Percentiles rank a stretch among this genome's conserved stretches.
These are phyloP conservation scores for Ophiosphaerella herpotricha DNA, from an alignment of 2,329 filamentous ascomycete species.

Conservation along the genomic window DNA sequence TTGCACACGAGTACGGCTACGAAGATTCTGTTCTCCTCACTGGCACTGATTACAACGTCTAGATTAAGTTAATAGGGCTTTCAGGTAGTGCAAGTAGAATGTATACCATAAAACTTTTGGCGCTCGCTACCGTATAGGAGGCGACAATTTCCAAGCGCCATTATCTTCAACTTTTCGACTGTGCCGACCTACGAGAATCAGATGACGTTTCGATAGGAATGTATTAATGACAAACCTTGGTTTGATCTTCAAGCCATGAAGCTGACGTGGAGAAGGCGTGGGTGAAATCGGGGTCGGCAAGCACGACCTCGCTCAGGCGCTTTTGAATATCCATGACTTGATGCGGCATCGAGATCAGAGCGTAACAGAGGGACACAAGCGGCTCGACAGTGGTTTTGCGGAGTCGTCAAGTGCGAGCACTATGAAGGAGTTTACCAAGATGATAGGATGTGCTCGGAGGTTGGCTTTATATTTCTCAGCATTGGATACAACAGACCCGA, in stretches of 20 bases:
- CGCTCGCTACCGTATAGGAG: slow-evolving; percentile 34
- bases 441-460: too few relatives aligned
- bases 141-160: slow-evolving; percentile 29
- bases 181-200: slow-evolving; percentile 59
- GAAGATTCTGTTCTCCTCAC: slow-evolving; percentile 60
- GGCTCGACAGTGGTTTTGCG: too few relatives aligned
- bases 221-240: background rate
- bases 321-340: background rate
- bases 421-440: too few relatives aligned
- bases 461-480: too few relatives aligned
- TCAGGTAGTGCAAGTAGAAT: background rate
- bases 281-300: background rate
- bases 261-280: background rate
- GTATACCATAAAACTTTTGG: slow-evolving; percentile 29
- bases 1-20: slow-evolving; percentile 96
- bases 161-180: slow-evolving; percentile 39
- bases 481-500: too few relatives aligned
- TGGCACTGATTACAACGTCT: slow-evolving; percentile 25
- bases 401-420: too few relatives aligned
- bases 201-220: slow-evolving; percentile 32
- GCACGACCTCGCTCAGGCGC: background rate
- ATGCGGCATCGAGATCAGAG: background rate
- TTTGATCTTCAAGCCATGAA: background rate
- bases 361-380: background rate
- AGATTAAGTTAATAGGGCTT: background rate